These are phyloP conservation scores for Micractinium sp. DNA, from an alignment of 139 green algal genomes.

Conservation along the genomic window DNA sequence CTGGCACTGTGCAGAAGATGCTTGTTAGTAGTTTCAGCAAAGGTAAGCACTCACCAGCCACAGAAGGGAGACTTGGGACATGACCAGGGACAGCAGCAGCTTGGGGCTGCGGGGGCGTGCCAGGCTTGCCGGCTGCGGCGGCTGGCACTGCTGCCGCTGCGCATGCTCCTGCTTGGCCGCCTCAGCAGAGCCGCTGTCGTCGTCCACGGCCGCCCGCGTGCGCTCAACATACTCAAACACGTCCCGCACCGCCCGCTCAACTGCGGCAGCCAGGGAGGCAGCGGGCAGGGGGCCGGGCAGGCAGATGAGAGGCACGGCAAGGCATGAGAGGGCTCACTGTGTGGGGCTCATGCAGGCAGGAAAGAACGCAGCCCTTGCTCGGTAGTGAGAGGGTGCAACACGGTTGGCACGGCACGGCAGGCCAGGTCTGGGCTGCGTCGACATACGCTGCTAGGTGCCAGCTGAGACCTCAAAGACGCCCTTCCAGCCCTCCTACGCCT, in stretches of 20 bases:
- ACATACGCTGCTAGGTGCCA: too few relatives aligned
- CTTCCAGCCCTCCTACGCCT: background rate
- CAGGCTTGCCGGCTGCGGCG: background rate
- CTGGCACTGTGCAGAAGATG: too few relatives aligned
- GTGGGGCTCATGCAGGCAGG: too few relatives aligned
- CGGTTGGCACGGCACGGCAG: too few relatives aligned
- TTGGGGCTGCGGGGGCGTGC: constrained; percentile 10
- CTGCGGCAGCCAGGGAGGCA: background rate
- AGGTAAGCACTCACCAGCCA: constrained; percentile 40
- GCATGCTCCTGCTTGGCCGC: background rate
- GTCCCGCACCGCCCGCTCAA: constrained; percentile 11
- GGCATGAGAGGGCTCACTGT: background rate
- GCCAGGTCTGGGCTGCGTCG: too few relatives aligned
- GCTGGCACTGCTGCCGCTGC: background rate
- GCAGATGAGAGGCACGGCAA: background rate
- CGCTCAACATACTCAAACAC: constrained; percentile 23
- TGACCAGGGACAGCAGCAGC: constrained; percentile 28
- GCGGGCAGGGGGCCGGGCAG: background rate
- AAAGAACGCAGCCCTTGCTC: too few relatives aligned
- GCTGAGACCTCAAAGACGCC: background rate
- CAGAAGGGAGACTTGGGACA: constrained; percentile 26
- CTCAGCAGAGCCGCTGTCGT: background rate
- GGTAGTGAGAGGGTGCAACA: too few relatives aligned
- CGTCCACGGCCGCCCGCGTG: background rate
- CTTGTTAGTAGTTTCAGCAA: background rate